Evolutionary conservation across 208 protist species (phyloP).

Genomic region (Trypanosoma cruzi): DNA sequence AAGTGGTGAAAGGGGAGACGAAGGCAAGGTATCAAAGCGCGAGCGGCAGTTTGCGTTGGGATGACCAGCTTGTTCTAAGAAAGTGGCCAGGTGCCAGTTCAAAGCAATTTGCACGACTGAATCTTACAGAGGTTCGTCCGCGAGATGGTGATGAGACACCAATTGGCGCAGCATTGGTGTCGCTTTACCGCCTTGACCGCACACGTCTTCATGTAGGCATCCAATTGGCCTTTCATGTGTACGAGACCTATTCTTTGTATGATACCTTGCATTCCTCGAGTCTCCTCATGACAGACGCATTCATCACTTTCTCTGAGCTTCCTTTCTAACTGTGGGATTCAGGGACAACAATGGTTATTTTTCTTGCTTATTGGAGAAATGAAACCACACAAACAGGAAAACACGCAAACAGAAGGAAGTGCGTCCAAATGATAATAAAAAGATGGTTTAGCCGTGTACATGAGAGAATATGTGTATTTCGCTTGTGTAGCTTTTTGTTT

Average conservation of each 20-base stretch:
- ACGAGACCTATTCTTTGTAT: constrained; percentile 91
- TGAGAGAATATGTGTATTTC: background rate
- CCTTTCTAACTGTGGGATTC: background rate
- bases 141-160: constrained; percentile 85
- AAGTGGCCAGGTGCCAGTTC: constrained; percentile 84
- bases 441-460: background rate
- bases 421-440: constrained; percentile 1
- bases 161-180: constrained; percentile 86
- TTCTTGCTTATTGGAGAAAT: background rate
- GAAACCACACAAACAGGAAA: background rate
- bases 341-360: background rate
- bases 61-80: constrained; percentile 76
- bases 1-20: constrained; percentile 80
- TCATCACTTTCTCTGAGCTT: constrained; percentile 78
- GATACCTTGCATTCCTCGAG: constrained; percentile 82
- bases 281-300: constrained; percentile 84
- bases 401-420: background rate
- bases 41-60: constrained; percentile 83
- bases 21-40: constrained; percentile 85
- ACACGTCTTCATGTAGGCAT: constrained; percentile 59
- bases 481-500: background rate
- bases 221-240: constrained; percentile 88
- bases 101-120: constrained; percentile 88
- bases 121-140: constrained; percentile 83
- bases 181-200: constrained; percentile 63